Base-by-base conservation (phyloP, 805 yeast genomes). In the Yarrowia porcina region DNA sequence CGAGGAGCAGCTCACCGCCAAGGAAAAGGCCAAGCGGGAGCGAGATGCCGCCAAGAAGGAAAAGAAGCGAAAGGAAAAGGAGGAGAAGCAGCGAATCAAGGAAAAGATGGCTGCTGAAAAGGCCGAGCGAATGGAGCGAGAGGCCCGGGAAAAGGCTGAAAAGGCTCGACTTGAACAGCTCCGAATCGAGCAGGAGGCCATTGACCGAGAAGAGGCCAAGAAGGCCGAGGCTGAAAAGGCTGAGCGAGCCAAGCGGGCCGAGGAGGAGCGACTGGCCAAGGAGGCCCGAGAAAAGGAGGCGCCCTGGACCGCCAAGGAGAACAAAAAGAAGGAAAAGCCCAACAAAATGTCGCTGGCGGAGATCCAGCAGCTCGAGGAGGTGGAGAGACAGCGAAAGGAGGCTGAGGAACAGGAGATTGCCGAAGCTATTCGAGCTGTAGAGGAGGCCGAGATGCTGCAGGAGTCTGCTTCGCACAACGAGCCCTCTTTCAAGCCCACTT, bases 301-400 rank as follows among this genome's bases (percentile, higher is more conserved):
- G 25, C 68, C 74, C 15, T 65, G 70, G 71, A 69, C 72, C 44
- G 27, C 44, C 20, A 63, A 64, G 56, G 65, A 65, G 35, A 56
- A 60, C 23, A 28, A 44, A 13, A 56, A 61, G 17, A 60, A 65
- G 17, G 44, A 33, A 3, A 61, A 62, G 36, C 61, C 66, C 23
- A 61, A 57, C 21, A 63, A 68, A 10, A 68, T 66, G 21, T 69
- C 74, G 1, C 64, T 73, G 38, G 68, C 68, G 13, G 76, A 73
- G 47, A 71, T 73, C 49, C 75, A 72, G 52, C 73, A 71, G 62
- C 67, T 70, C 42, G 76, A 71, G 57, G 71, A 69, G 23, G 66
- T 65, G 15, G 68, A 67, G 36, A 57, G 66, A 2, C 67, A 61
- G 25, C 63, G 64, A 65, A 65, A 61, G 32, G 59, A 60, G 20